Conservation (phyloP, 2,329 filamentous ascomycete species). For the Herpotrichia juniperi region DNA sequence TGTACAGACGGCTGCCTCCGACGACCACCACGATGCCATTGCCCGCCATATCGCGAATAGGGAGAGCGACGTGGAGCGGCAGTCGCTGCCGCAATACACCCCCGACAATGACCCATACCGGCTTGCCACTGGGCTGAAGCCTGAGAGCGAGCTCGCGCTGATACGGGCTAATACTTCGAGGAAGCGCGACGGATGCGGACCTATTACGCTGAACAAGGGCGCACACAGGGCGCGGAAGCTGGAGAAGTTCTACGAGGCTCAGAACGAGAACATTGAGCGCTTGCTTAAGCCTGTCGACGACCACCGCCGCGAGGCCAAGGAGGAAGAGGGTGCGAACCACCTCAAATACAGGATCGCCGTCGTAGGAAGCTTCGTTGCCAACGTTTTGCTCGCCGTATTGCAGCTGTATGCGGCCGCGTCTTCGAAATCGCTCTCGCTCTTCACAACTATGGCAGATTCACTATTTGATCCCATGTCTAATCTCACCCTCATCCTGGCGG, state of each 20-base stretch:
- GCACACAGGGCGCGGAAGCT: constrained; percentile 62
- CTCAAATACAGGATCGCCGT: constrained; percentile 75
- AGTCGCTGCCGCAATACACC: constrained; percentile 63
- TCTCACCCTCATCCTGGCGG: constrained; percentile 81
- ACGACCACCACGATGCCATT: constrained; percentile 42
- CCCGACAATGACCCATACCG: constrained; percentile 79
- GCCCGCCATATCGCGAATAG: constrained; percentile 41
- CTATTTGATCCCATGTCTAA: constrained; percentile 94
- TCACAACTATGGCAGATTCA: constrained; percentile 96
- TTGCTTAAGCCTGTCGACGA: constrained; percentile 93
- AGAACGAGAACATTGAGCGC: constrained; percentile 93
- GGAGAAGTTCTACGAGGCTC: constrained; percentile 82
- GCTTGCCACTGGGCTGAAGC: constrained; percentile 78
- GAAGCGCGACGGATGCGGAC: constrained; percentile 66
- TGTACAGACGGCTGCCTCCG: constrained; percentile 39
- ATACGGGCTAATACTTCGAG: constrained; percentile 82
- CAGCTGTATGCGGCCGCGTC: constrained; percentile 89
- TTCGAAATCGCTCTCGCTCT: constrained; percentile 90
- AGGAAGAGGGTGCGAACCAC: constrained; percentile 81
- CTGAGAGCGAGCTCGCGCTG: constrained; percentile 73
- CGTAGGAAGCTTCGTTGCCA: constrained; percentile 74
- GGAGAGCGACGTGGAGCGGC: constrained; percentile 51
- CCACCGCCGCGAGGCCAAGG: constrained; percentile 79
- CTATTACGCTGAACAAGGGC: constrained; percentile 50
- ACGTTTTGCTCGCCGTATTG: constrained; percentile 76